Percentiles rank a stretch among this genome's conserved stretches.
Evolutionary conservation across 202 grass and related monocot genomes (phyloP).

Genomic region (Panicum virgatum): DNA sequence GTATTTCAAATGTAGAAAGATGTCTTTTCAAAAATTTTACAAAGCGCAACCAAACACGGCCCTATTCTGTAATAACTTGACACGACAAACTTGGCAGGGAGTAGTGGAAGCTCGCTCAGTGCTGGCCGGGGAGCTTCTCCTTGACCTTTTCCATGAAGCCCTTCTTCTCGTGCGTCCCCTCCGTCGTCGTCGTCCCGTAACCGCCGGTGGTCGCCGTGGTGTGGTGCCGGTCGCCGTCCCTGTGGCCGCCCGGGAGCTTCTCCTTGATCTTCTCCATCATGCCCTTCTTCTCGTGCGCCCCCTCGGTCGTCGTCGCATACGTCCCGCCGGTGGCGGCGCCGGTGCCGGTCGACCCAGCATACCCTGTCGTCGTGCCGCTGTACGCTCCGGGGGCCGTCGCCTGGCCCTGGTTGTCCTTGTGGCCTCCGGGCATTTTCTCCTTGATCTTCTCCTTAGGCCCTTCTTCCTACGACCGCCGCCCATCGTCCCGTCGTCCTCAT

Average conservation of each 20-base stretch:
- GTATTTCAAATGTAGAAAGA: no score
- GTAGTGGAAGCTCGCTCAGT: conserved; percentile 9
- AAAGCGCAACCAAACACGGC: no score
- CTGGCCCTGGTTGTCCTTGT: conserved; percentile 19
- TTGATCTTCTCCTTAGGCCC: conserved; percentile 66
- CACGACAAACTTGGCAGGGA: no score
- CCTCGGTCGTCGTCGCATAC: no score
- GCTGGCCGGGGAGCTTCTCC: conserved; percentile 63
- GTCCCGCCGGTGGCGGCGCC: neutral
- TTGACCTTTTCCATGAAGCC: conserved; percentile 64
- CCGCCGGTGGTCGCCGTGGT: conserved; percentile 1
- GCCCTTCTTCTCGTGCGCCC: conserved; percentile 65
- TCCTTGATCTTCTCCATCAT: conserved; percentile 57
- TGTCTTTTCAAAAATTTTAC: no score
- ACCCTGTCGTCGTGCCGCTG: neutral
- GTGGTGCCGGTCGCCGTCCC: conserved; percentile 7
- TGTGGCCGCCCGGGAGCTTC: conserved; percentile 45
- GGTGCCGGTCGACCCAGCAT: neutral
- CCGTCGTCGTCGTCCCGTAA: neutral
- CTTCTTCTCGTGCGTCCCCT: conserved; percentile 52
- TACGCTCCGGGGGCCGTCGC: neutral
- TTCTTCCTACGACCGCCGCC: conserved; percentile 70
- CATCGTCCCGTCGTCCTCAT: conserved; percentile 71
- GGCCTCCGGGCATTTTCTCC: conserved; percentile 56
- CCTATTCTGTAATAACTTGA: neutral